Base-by-base conservation (phyloP, 768 basidiomycete species). In the Lactifluus piperatus region DNA sequence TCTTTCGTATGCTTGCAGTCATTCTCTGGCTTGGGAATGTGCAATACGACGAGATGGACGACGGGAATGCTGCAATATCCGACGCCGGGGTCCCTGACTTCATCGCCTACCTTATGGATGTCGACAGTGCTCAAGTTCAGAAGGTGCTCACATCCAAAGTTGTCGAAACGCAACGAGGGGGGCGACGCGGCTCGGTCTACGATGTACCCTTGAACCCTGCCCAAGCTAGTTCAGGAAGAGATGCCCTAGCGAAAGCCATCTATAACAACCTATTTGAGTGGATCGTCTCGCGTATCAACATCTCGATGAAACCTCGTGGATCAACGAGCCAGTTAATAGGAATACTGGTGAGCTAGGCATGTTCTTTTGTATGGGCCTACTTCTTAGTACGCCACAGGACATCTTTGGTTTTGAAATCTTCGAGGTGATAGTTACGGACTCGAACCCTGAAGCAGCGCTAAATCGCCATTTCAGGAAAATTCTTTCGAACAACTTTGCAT, bases 331-430 rank as follows among this genome's bases (percentile, higher is more conserved):
- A 93, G 55, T 77, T 98, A 55, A 91, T 99, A 63, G 95, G 97
- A 50, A 97, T 99, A 64, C 74, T 99, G 71, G 88, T 89, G 56
- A 50, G 83, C 71, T 24, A 14, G 36, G 16, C 39, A 11, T 39
- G 5, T 37, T 46, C 62, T 51, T 37, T 51, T 20, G 39, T 47
- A 56, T 24, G 29, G 48, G 22, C 8, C 47, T n/a, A 27, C 44
- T 55, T 55, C 16, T 60, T 51, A 37, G 11, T 50, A 58, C 49
- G 34, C 4, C 41, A 29, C 54, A 90, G 88, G 95, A 99, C 74
- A 99, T 99, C 66, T 99, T 97, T 71, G 95, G 95, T 11, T 99
- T 99, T 67, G 94, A 99, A 73, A 98, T 98, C 67, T 98, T 99
- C 69, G 88, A 94, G 77, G 90, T 89, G 68, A 52, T 14, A 34